A percentile compares a stretch with the other conserved stretches of the same genome.
These are phyloP conservation scores for Astrocystis sublimbata DNA, from an alignment of 495 filamentous ascomycete species.

Conservation along the genomic window DNA sequence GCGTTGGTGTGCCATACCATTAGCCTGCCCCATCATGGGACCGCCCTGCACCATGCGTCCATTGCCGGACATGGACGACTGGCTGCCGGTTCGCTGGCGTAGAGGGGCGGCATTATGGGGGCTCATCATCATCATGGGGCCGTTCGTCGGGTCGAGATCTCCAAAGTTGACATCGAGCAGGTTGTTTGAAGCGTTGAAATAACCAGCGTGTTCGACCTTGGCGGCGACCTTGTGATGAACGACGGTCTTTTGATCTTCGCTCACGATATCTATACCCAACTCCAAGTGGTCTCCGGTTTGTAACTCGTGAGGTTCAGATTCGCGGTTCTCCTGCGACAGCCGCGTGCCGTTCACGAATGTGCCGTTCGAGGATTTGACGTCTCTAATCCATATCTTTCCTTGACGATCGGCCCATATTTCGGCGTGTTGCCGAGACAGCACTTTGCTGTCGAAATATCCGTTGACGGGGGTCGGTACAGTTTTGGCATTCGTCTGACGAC, in stretches of 20 bases:
- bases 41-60: constrained; percentile 49
- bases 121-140: constrained; percentile 61
- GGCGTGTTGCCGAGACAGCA: constrained; percentile 92
- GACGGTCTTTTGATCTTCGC: constrained; percentile 95
- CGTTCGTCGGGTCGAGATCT: constrained; percentile 76
- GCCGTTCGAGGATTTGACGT: constrained; percentile 97
- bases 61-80: constrained; percentile 64
- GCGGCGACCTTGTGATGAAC: constrained; percentile 98
- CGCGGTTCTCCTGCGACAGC: constrained; percentile 86
- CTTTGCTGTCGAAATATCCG: constrained; percentile 97
- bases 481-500: constrained; percentile 94
- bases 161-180: constrained; percentile 87
- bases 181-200: constrained; percentile 65
- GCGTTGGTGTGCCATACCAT: constrained; percentile 42
- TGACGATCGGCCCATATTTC: constrained; percentile 90
- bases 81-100: constrained; percentile 70
- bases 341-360: constrained; percentile 96
- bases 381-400: constrained; percentile 93
- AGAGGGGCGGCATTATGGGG: constrained; percentile 50
- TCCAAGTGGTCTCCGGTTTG: constrained; percentile 86
- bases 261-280: constrained; percentile 96
- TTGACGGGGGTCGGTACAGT: constrained; percentile 86
- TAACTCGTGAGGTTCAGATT: constrained; percentile 91
- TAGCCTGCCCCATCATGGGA: constrained; percentile 56
- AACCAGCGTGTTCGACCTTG: constrained; percentile 91